phyloP scores from a whole-genome alignment of 192 early-diverging fungal species.

The Coemansia sp. region DNA sequence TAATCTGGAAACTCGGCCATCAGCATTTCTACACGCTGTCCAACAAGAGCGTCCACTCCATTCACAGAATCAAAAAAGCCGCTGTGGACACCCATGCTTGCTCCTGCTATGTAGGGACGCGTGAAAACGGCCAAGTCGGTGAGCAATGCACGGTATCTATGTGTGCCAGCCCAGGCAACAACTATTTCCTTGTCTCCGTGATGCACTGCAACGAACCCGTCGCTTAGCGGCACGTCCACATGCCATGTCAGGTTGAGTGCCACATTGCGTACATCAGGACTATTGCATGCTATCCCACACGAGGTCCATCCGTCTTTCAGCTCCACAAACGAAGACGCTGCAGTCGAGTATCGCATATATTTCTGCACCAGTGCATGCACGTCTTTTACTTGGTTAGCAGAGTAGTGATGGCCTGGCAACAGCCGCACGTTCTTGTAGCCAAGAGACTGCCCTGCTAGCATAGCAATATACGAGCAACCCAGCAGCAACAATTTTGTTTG shows the following conservation, averaged over 20 bases:
- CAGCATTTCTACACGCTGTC: constrained; percentile 11
- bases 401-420: constrained; percentile 32
- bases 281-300: constrained; percentile 43
- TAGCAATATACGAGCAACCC: not conserved
- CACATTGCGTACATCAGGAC: constrained; percentile 40
- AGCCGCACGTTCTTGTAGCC: constrained; percentile 28
- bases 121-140: constrained; percentile 45
- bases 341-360: constrained; percentile 54
- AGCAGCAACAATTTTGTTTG: not conserved
- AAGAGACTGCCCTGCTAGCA: not conserved
- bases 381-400: constrained; percentile 20
- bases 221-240: constrained; percentile 40
- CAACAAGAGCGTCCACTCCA: constrained; percentile 13
- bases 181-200: constrained; percentile 35
- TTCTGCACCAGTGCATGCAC: constrained; percentile 36
- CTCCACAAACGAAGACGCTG: constrained; percentile 49
- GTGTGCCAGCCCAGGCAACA: constrained; percentile 45
- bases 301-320: constrained; percentile 32
- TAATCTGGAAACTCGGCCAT: constrained; percentile 35
- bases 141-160: constrained; percentile 45
- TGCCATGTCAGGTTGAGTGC: constrained; percentile 50
- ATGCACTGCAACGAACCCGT: constrained; percentile 39
- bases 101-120: constrained; percentile 24
- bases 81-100: constrained; percentile 33
- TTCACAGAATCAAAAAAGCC: constrained; percentile 37